Evolutionary conservation across 345 rosid species (phyloP).

Genomic region (Iberis pinnata): DNA sequence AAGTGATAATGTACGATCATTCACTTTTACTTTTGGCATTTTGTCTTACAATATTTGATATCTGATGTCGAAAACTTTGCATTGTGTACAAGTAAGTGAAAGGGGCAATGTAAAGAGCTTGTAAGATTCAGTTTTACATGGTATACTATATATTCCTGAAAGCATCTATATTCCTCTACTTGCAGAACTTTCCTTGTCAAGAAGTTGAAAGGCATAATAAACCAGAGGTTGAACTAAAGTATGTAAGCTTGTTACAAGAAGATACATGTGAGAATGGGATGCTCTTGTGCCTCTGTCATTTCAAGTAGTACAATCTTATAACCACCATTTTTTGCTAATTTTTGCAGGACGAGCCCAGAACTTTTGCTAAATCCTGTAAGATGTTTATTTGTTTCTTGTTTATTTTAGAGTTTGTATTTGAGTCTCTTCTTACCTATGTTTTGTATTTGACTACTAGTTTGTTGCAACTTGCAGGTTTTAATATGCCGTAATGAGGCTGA

Average conservation of each 20-base stretch:
- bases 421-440: conserved; percentile 2
- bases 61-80: background rate
- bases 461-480: conserved; percentile 50
- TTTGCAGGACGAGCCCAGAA: conserved; percentile 89
- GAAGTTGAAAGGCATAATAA: conserved; percentile 99
- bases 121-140: conserved; percentile 7
- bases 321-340: conserved; percentile 16
- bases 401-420: conserved; percentile 8
- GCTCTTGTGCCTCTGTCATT: conserved; percentile 11
- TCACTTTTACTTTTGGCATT: background rate
- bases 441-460: conserved; percentile 1
- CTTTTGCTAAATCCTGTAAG: conserved; percentile 93
- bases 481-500: conserved; percentile 95
- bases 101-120: background rate
- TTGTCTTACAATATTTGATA: background rate
- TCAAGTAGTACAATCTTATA: conserved; percentile 19
- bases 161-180: conserved; percentile 15
- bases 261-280: conserved; percentile 26
- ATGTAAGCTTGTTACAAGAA: conserved; percentile 41
- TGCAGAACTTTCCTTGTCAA: conserved; percentile 98
- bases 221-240: conserved; percentile 98
- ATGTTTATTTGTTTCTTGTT: conserved; percentile 18
- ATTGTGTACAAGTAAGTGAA: conserved; percentile 7
- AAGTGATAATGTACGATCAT: background rate
- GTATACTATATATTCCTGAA: conserved; percentile 11